Evolutionary conservation across 1,284 basidiomycete species (phyloP).

Genomic region (Cerioporus squamosus): DNA sequence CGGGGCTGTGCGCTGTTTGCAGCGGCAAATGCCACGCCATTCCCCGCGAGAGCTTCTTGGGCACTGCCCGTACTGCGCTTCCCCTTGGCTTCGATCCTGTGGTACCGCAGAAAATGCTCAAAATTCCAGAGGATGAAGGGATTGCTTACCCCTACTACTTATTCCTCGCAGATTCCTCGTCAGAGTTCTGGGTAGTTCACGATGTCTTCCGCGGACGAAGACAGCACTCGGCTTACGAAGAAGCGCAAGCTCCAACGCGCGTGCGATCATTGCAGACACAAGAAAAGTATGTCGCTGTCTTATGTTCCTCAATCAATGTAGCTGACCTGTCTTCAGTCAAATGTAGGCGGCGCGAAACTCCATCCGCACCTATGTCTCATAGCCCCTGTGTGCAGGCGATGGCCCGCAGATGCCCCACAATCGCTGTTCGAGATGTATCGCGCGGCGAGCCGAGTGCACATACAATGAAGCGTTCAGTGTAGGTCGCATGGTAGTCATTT

Average conservation of each 20-base stretch:
- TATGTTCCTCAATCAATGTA: not conserved
- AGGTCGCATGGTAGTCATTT: not conserved
- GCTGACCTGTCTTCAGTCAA: not conserved
- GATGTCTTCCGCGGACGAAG: too few species aligned
- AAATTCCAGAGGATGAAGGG: too few species aligned
- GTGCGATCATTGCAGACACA: not conserved
- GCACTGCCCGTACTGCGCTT: too few species aligned
- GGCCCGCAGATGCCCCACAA: conserved; percentile 55
- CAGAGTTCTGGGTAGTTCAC: too few species aligned
- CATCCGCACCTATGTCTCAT: not conserved
- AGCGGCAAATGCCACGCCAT: too few species aligned
- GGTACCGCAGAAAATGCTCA: too few species aligned
- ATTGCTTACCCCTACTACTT: too few species aligned
- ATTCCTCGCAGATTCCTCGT: too few species aligned
- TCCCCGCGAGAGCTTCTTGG: too few species aligned
- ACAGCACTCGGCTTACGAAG: not conserved
- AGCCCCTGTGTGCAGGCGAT: conserved; percentile 24
- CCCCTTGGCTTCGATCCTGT: too few species aligned
- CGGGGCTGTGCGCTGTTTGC: too few species aligned
- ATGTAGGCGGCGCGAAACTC: not conserved
- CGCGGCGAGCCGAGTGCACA: conserved; percentile 74
- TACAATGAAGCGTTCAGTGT: conserved; percentile 64
- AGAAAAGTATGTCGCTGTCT: not conserved
- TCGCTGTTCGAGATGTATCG: conserved; percentile 78
- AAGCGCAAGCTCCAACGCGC: not conserved